These are phyloP conservation scores for Grosmannia clavigera DNA, from an alignment of 2,329 filamentous ascomycete species.

Conservation along the genomic window DNA sequence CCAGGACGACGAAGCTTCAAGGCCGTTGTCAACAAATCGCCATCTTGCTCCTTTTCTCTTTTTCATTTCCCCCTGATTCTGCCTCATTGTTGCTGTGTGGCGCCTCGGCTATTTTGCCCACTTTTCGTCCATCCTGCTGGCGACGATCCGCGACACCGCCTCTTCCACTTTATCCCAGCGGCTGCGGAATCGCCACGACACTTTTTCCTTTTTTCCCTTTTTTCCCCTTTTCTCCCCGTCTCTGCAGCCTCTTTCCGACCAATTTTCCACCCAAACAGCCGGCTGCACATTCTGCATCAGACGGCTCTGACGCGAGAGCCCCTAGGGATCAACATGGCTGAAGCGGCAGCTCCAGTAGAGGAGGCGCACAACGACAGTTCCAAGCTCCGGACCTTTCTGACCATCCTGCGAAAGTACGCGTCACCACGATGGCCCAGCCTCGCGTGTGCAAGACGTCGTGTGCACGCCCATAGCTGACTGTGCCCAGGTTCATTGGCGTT, in stretches of 20 bases:
- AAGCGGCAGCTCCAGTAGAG: conserved; percentile 22
- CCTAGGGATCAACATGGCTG: conserved; percentile 6
- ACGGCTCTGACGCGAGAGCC: background rate
- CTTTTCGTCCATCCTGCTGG: background rate
- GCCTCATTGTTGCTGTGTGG: background rate
- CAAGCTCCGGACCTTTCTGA: conserved; percentile 79
- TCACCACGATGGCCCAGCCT: background rate
- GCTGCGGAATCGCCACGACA: background rate
- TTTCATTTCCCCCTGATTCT: background rate
- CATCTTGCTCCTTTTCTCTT: background rate
- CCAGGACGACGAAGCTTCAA: background rate
- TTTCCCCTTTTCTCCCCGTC: background rate
- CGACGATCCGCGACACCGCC: conserved; percentile 1
- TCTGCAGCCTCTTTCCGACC: background rate
- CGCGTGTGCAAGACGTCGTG: no score
- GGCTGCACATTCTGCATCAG: no score
- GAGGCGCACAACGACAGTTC: conserved; percentile 61
- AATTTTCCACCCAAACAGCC: background rate
- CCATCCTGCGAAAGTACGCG: conserved; percentile 74
- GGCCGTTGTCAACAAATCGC: background rate
- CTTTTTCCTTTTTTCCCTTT: background rate
- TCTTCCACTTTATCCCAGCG: background rate
- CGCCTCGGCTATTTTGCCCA: background rate
- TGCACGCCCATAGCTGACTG: background rate
- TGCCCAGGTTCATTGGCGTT: conserved; percentile 77